Base-by-base conservation (phyloP, 176 grass and related monocot species). In the Themeda triandra region DNA sequence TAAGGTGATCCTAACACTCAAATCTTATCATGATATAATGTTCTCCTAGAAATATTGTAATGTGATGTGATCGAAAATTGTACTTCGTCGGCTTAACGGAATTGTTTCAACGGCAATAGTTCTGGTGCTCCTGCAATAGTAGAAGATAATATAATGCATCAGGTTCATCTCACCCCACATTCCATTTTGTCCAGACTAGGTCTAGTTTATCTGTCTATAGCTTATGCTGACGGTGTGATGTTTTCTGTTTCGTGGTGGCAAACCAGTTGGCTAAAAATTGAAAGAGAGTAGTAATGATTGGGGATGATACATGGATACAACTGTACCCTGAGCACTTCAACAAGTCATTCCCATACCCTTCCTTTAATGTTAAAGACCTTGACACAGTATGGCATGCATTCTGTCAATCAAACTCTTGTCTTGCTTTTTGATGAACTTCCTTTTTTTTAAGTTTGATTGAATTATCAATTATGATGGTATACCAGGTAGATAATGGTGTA, bases 341-440 rank as follows among this genome's bases (percentile, higher is more conserved):
- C 68, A 86, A 88, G 66, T 98, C 91, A 68, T 95, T 93, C 81
- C 96, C 96, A 1, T 98, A 95, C 68, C 96, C 96, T 78, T 98
- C 96, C 75, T 98, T 98, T 90, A 93, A 98, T 69, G 96, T 98
- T 78, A 98, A 98, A 93, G 96, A 98, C 88, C 96, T 98, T 75
- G 87, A 95, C 44, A 98, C 96, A 42, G 96, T 98, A 93, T 79
- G 76, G 36, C 40, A 37, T n/a, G n/a, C n/a, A 75, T 69, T 35
- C 78, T 40, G 59, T 73, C 77, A 25, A 76, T 41, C 69, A 81
- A 27, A 51, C 41, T 73, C 41, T 58, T 78, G 14, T 24, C 51
- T 67, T 84, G 40, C 23, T 67, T 10, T 45, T 12, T 15, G 1
- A 25, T 87, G 83, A 44, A 37, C 40, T 40, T 49, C 15, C 14